These are phyloP conservation scores for Boletales sp. DNA, from an alignment of 768 basidiomycete species.

Conservation along the genomic window DNA sequence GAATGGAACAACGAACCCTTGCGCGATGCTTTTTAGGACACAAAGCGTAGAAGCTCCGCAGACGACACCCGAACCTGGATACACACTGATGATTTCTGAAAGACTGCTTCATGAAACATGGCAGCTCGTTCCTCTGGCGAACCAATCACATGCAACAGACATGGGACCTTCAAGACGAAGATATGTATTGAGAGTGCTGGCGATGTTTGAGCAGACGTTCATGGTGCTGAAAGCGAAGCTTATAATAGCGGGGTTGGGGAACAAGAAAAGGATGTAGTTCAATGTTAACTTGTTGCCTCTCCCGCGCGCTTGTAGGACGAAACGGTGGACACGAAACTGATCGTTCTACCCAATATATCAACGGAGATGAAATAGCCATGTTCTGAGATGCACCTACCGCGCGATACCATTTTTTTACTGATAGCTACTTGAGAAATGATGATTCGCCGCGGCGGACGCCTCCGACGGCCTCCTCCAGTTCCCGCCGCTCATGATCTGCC, in stretches of 20 bases:
- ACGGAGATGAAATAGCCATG: too few relatives aligned
- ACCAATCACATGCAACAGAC: constrained; percentile 36
- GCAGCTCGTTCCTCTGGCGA: constrained; percentile 27
- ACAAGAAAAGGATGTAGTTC: constrained; percentile 36
- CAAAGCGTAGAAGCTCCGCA: constrained; percentile 74
- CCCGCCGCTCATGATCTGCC: too few relatives aligned
- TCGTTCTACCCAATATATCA: too few relatives aligned
- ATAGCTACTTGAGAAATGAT: too few relatives aligned
- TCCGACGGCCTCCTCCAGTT: too few relatives aligned
- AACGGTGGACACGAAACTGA: too few relatives aligned
- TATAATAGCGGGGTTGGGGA: constrained; percentile 36
- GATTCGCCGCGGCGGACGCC: too few relatives aligned
- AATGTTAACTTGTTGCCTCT: constrained; percentile 1
- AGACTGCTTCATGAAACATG: constrained; percentile 28
- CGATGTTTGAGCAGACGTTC: constrained; percentile 37
- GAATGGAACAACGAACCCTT: constrained; percentile 36
- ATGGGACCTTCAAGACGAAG: constrained; percentile 35
- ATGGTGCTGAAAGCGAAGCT: constrained; percentile 33
- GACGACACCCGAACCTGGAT: constrained; percentile 28
- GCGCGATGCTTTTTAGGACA: constrained; percentile 63
- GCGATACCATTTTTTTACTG: too few relatives aligned
- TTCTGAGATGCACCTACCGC: too few relatives aligned
- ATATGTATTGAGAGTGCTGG: constrained; percentile 36
- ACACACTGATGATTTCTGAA: constrained; percentile 29
- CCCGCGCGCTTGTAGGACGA: too few relatives aligned